These are phyloP conservation scores for Castanospermum australe DNA, from an alignment of 306 rosid genomes.

Conservation along the genomic window DNA sequence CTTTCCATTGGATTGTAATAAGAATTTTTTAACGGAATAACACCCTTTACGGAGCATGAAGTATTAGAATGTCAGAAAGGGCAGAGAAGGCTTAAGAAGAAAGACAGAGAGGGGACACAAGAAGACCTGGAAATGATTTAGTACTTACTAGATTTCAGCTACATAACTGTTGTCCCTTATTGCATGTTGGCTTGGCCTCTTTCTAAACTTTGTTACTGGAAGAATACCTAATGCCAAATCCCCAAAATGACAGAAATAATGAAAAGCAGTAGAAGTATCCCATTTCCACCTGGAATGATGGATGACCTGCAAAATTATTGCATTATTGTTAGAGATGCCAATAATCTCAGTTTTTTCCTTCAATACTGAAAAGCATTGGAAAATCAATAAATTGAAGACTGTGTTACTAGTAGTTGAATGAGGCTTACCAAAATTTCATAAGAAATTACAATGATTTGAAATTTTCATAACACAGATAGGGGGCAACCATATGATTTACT, in stretches of 20 bases:
- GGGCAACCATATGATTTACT: neutral
- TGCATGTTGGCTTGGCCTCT: neutral
- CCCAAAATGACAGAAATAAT: conserved; percentile 30
- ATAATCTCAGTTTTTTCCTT: neutral
- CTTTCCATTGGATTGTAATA: too few relatives aligned
- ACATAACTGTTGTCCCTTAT: neutral
- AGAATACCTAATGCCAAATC: conserved; percentile 30
- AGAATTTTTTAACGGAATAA: too few relatives aligned
- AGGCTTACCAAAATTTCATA: neutral
- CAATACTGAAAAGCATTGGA: neutral
- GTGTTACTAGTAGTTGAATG: neutral
- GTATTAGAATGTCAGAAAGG: too few relatives aligned
- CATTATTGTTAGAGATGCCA: neutral
- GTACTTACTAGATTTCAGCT: neutral
- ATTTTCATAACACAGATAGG: neutral
- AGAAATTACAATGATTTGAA: neutral
- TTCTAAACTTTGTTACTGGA: neutral
- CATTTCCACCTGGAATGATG: conserved; percentile 36
- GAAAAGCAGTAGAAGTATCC: conserved; percentile 32
- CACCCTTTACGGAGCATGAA: too few relatives aligned
- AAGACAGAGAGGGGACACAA: too few relatives aligned
- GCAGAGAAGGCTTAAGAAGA: too few relatives aligned
- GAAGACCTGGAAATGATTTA: too few relatives aligned
- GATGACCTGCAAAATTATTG: conserved; percentile 27
- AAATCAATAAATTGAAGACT: neutral